Conservation (phyloP, 208 protist species). For the Crithidia thermophila region DNA sequence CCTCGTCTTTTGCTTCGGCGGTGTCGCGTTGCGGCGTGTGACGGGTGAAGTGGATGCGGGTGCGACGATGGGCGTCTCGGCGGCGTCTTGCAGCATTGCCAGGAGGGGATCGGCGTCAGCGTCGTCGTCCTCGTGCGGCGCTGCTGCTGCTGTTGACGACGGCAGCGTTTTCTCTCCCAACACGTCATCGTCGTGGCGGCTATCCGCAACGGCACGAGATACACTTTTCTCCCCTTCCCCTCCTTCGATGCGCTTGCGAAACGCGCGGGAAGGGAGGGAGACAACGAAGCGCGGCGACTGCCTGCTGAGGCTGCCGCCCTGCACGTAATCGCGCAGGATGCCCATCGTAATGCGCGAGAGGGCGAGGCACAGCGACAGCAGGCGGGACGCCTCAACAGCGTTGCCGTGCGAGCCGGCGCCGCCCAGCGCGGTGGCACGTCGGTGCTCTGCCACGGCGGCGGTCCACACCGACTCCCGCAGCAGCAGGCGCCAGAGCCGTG, state of each 20-base stretch:
- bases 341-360: conserved; percentile 56
- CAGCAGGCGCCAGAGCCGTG: conserved; percentile 63
- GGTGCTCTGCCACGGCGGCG: conserved; percentile 34
- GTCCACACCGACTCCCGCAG: conserved; percentile 64
- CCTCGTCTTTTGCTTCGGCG: conserved; percentile 1
- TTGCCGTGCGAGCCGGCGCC: neutral
- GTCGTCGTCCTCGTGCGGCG: too few relatives aligned
- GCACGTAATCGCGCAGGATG: conserved; percentile 59
- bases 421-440: conserved; percentile 1
- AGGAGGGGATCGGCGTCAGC: conserved; percentile 34
- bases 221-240: neutral
- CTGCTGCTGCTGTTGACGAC: too few relatives aligned
- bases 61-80: neutral
- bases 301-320: conserved; percentile 50
- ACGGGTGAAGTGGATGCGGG: neutral
- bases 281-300: conserved; percentile 80
- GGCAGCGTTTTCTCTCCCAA: too few relatives aligned
- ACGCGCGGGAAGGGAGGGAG: conserved; percentile 66
- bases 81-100: conserved; percentile 27
- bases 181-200: too few relatives aligned
- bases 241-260: neutral
- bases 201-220: neutral
- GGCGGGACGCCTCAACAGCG: neutral
- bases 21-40: too few relatives aligned
- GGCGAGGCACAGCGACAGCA: conserved; percentile 44